Percentiles rank a stretch among this genome's conserved stretches.
Evolutionary conservation across 495 filamentous ascomycete species (phyloP).

Genomic region (Penicillium paxilli): DNA sequence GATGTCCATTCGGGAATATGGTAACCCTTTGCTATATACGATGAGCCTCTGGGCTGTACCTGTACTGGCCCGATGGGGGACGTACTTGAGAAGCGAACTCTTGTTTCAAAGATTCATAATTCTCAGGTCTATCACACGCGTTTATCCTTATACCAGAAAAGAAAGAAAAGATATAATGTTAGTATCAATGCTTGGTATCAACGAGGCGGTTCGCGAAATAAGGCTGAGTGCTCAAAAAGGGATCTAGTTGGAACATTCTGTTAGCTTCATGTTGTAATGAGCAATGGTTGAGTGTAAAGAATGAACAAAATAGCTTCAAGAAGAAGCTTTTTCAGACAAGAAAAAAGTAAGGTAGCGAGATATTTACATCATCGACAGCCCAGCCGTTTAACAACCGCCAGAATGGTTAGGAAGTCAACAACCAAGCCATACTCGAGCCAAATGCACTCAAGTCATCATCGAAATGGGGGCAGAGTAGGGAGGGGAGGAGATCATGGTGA

Average conservation of each 20-base stretch:
- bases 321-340: slow-evolving; percentile 66
- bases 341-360: slow-evolving; percentile 91
- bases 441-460: slow-evolving; percentile 99
- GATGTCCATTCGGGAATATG: slow-evolving; percentile 88
- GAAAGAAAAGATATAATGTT: slow-evolving; percentile 19
- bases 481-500: slow-evolving; percentile 12
- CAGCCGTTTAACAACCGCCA: slow-evolving; percentile 44
- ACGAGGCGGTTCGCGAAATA: neutral
- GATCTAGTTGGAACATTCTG: neutral
- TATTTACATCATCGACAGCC: slow-evolving; percentile 90
- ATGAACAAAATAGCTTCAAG: slow-evolving; percentile 9
- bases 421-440: slow-evolving; percentile 90
- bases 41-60: slow-evolving; percentile 44
- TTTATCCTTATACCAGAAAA: slow-evolving; percentile 71
- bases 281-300: slow-evolving; percentile 3
- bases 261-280: slow-evolving; percentile 14
- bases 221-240: neutral
- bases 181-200: slow-evolving; percentile 24
- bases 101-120: slow-evolving; percentile 69
- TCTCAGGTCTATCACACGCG: slow-evolving; percentile 88
- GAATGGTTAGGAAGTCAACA: slow-evolving; percentile 44
- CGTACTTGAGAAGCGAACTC: slow-evolving; percentile 77
- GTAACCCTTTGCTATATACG: slow-evolving; percentile 46
- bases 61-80: slow-evolving; percentile 37
- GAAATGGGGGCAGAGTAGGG: slow-evolving; percentile 18